These are phyloP conservation scores for Pyricularia pennisetigena DNA, from an alignment of 2,329 filamentous ascomycete genomes.

Conservation along the genomic window DNA sequence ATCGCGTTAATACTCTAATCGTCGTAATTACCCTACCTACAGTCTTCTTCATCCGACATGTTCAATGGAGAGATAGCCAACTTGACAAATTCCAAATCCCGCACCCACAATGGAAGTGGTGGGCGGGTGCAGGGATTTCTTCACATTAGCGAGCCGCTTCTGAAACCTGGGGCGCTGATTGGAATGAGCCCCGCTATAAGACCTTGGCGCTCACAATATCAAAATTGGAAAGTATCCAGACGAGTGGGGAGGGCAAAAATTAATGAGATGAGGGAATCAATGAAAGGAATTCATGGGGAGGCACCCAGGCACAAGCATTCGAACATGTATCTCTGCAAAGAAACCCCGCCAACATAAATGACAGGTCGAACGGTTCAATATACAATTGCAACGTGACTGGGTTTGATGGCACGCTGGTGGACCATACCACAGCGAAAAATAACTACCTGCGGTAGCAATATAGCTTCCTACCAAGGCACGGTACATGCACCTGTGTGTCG, in stretches of 20 bases:
- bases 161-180: slow-evolving; percentile 5
- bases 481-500: neutral
- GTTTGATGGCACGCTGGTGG: neutral
- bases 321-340: neutral
- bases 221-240: neutral
- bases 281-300: no score
- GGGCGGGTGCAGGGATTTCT: neutral
- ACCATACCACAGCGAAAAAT: neutral
- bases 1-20: neutral
- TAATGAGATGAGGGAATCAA: neutral
- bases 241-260: neutral
- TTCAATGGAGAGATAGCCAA: neutral
- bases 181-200: slow-evolving; percentile 3
- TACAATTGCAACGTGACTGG: neutral
- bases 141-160: neutral
- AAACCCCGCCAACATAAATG: neutral
- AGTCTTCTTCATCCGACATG: neutral
- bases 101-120: neutral
- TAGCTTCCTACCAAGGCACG: neutral
- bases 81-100: neutral
- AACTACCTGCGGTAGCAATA: neutral
- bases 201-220: neutral
- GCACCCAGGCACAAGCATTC: neutral
- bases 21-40: neutral
- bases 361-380: neutral